Conservation (phyloP, 148 eudicot genomes). For the Bassia scoparia region DNA sequence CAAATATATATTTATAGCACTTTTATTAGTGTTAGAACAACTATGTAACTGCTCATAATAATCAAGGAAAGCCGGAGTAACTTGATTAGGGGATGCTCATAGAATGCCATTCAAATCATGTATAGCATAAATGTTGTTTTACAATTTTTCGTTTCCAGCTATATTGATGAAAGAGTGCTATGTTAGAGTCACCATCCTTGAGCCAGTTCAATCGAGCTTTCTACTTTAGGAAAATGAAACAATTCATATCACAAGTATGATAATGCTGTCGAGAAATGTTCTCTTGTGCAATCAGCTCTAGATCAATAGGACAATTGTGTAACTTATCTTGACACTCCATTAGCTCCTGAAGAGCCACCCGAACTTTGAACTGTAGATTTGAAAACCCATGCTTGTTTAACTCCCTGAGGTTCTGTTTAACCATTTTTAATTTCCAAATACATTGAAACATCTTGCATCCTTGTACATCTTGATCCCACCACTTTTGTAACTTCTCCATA, state of each 20-base stretch:
- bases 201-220: background rate
- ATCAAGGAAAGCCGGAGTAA: background rate
- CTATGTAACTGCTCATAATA: background rate
- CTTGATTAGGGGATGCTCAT: background rate
- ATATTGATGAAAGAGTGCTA: background rate
- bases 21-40: background rate
- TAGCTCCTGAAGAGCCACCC: background rate
- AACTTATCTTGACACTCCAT: background rate
- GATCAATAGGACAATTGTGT: background rate
- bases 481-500: no score
- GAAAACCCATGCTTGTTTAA: background rate
- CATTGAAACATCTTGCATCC: background rate
- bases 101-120: background rate
- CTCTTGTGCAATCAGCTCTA: background rate
- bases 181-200: background rate
- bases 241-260: no score
- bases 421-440: background rate
- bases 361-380: background rate
- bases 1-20: no score
- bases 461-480: background rate
- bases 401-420: no score
- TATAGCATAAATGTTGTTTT: background rate
- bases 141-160: background rate
- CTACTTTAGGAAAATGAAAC: no score
- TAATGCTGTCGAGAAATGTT: background rate